Base-by-base conservation (phyloP, 2,329 filamentous ascomycete genomes). In the Ceratocystiopsis minuta region DNA sequence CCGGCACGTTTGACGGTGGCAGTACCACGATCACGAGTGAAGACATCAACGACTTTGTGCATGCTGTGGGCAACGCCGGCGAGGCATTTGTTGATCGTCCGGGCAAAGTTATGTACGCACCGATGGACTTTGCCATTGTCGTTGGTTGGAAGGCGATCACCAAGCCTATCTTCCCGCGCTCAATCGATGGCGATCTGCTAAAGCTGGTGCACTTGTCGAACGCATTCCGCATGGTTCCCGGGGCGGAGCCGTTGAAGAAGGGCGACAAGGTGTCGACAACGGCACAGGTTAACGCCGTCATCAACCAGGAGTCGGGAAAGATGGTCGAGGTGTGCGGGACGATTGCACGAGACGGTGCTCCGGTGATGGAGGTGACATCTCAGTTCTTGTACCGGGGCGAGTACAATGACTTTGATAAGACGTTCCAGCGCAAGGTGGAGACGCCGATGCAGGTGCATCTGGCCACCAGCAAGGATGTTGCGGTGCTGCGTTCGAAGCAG, bases 251-350 rank as follows among this genome's bases (percentile, higher is more conserved):
- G 15, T 65, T 98, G 47, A 92, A 94, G 72, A 94, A 93, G 65
- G 90, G 86, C 28, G 90, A 98, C 57, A 75, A 87, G 48, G 74
- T 98, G 16, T 78, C 85, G 48, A 96, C 90, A 3, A 93, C 84
- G 43, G 90, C 90, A 36, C 86, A 92, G 59, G 83, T 98, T 65
- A 96, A 98, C 53, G 86, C 90, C 15, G 86, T 98, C 54, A 80
- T 98, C 66, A 98, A 96, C 65, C 87, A 98, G 60, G 86, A 94
- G 14, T 86, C 90, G 46, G 90, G 90, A 38, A 98, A 98, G 70
- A 95, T 98, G 87, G 92, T 98, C 16, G 92, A 98, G 62, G 88
- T 98, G n/a, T 95, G 87, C 54, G 90, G 90, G 48, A 98, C 90
- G 6, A 94, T 98, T 54, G 80, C 73, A 42, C 80, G 90, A 36